Evolutionary conservation across 306 rosid species (phyloP).

Genomic region (Cicer judaicum): DNA sequence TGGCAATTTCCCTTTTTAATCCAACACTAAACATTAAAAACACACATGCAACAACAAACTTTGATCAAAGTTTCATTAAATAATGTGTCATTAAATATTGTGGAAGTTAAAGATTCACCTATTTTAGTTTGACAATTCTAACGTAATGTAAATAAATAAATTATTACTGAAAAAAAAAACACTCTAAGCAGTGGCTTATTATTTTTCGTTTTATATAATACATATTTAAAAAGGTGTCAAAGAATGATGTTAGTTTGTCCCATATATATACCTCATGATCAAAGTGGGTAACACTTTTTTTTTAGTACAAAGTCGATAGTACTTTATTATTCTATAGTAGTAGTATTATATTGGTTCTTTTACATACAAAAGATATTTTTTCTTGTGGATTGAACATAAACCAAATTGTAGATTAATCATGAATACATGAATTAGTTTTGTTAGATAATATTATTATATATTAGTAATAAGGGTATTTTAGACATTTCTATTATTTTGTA

Average conservation of each 20-base stretch:
- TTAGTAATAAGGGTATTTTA: too few species aligned
- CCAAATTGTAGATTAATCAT: background rate
- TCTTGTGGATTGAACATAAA: background rate
- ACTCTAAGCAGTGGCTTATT: background rate
- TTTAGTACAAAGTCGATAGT: too few species aligned
- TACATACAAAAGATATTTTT: background rate
- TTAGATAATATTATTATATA: too few species aligned
- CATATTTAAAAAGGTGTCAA: background rate
- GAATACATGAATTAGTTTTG: background rate
- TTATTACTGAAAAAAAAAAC: background rate
- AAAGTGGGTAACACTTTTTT: background rate
- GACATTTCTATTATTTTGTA: too few species aligned
- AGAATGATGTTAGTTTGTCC: conserved; percentile 5
- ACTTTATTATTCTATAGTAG: too few species aligned
- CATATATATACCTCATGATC: background rate
- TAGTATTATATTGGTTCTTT: too few species aligned
- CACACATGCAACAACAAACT: background rate
- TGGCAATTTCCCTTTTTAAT: too few species aligned
- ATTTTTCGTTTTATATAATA: background rate
- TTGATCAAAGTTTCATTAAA: background rate
- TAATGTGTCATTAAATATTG: background rate
- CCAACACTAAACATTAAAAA: background rate
- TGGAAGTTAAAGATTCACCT: background rate
- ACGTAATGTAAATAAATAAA: background rate
- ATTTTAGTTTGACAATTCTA: background rate